Conservation (phyloP, 352 stramenopile genomes). For the Albugo laibachii region DNA sequence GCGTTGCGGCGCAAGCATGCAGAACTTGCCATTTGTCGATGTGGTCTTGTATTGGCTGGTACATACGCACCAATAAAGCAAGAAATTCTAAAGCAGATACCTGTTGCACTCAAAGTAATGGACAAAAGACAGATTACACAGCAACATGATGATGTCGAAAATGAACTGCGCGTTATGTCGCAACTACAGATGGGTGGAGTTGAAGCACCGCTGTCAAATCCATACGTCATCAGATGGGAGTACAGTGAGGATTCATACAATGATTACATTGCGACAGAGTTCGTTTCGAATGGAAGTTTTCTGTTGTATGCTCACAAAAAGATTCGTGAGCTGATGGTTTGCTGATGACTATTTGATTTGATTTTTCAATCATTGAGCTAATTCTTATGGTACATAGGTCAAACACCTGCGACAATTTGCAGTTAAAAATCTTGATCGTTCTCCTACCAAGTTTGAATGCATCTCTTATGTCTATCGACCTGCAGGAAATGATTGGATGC, state of each 20-base stretch:
- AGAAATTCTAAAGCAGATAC: slow-evolving; percentile 20
- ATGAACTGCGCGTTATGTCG: slow-evolving; percentile 58
- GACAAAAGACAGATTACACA: slow-evolving; percentile 40
- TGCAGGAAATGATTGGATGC: slow-evolving; percentile 59
- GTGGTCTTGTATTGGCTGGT: slow-evolving; percentile 54
- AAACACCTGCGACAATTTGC: slow-evolving; percentile 51
- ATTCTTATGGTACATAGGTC: slow-evolving; percentile 3
- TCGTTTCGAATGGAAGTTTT: slow-evolving; percentile 58
- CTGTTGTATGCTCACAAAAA: slow-evolving; percentile 46
- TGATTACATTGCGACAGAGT: slow-evolving; percentile 68
- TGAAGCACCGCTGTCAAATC: slow-evolving; percentile 41
- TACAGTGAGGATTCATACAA: slow-evolving; percentile 46
- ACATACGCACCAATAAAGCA: slow-evolving; percentile 43
- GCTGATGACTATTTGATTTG: background rate
- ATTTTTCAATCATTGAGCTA: background rate
- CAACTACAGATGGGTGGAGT: slow-evolving; percentile 58
- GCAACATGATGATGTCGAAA: slow-evolving; percentile 65
- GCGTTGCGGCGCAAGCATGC: slow-evolving; percentile 43
- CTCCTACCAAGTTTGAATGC: slow-evolving; percentile 56
- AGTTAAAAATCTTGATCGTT: slow-evolving; percentile 20
- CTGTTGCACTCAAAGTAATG: slow-evolving; percentile 70
- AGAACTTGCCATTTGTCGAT: slow-evolving; percentile 52
- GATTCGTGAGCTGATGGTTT: slow-evolving; percentile 34
- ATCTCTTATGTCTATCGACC: slow-evolving; percentile 59
- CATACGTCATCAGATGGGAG: slow-evolving; percentile 65